Conservation (phyloP, 352 stramenopile species). For the Globisporangium iwayamae region DNA sequence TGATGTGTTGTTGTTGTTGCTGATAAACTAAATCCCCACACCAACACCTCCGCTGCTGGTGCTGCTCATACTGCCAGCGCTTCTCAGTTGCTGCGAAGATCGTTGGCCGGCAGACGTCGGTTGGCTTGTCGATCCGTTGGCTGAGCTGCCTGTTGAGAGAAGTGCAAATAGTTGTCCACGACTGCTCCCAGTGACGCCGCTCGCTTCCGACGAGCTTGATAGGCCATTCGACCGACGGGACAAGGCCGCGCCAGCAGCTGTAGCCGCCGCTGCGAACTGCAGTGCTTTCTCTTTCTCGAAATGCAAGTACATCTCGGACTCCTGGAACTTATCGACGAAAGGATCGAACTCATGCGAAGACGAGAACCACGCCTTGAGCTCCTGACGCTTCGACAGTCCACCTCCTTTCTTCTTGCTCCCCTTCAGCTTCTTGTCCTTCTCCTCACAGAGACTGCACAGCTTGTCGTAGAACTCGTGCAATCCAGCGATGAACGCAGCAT, state of each 20-base stretch:
- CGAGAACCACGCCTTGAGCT: constrained; percentile 85
- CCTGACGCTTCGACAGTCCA: constrained; percentile 69
- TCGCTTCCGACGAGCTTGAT: constrained; percentile 9
- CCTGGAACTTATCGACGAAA: constrained; percentile 73
- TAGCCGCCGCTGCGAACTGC: background rate
- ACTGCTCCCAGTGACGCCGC: constrained; percentile 1
- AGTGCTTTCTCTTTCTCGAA: constrained; percentile 35
- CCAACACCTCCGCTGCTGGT: constrained; percentile 30
- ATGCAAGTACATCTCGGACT: constrained; percentile 39
- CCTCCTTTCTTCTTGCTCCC: constrained; percentile 41
- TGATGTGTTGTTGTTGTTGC: background rate
- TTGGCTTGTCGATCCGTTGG: constrained; percentile 23
- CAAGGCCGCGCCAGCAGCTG: background rate
- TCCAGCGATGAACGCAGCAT: constrained; percentile 43
- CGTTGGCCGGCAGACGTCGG: constrained; percentile 27
- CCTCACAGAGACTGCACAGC: constrained; percentile 42
- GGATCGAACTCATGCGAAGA: constrained; percentile 79
- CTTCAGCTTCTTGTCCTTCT: constrained; percentile 56
- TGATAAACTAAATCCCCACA: constrained; percentile 1
- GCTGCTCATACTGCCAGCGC: constrained; percentile 64
- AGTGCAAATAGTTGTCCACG: constrained; percentile 24
- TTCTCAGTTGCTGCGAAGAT: constrained; percentile 41
- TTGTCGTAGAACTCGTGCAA: constrained; percentile 73
- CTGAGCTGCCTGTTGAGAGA: constrained; percentile 33
- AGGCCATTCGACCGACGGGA: constrained; percentile 4